phyloP scores from a whole-genome alignment of 768 basidiomycete genomes.

The Boletus patriciae region DNA sequence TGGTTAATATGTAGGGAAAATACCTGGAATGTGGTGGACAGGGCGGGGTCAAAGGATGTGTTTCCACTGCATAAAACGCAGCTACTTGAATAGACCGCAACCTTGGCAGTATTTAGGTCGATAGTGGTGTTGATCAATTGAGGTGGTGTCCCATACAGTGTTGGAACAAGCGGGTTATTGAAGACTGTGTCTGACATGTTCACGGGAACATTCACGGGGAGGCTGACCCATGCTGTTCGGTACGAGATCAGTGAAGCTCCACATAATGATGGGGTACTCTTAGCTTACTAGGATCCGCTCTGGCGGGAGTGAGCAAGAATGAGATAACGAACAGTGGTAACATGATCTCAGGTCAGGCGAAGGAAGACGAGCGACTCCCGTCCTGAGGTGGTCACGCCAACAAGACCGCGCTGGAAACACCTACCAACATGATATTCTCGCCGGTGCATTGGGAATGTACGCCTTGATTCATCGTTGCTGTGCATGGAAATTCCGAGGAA shows the following conservation, averaged over 20 bases:
- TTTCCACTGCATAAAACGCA: constrained; percentile 25
- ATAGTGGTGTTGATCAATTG: constrained; percentile 18
- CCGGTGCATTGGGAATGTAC: too few relatives aligned
- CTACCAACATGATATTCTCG: background rate
- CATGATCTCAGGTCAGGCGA: background rate
- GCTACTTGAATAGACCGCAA: constrained; percentile 20
- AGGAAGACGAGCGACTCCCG: background rate
- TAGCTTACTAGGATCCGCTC: constrained; percentile 7
- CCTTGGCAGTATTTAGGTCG: constrained; percentile 18
- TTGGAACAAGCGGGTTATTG: constrained; percentile 18
- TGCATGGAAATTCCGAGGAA: too few relatives aligned
- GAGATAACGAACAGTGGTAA: background rate
- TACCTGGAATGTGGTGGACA: constrained; percentile 20
- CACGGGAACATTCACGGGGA: constrained; percentile 14
- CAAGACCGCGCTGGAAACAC: background rate
- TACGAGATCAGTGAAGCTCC: background rate
- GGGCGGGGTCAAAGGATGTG: constrained; percentile 11
- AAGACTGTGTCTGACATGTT: constrained; percentile 13
- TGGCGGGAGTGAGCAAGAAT: background rate
- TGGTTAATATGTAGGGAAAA: background rate
- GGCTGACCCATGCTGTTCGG: constrained; percentile 17
- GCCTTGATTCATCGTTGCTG: too few relatives aligned
- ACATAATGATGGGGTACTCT: background rate
- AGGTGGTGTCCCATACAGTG: constrained; percentile 17
- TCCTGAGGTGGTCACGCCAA: background rate